phyloP scores from a whole-genome alignment of 139 green algal genomes.

The Coelastrella sp. region DNA sequence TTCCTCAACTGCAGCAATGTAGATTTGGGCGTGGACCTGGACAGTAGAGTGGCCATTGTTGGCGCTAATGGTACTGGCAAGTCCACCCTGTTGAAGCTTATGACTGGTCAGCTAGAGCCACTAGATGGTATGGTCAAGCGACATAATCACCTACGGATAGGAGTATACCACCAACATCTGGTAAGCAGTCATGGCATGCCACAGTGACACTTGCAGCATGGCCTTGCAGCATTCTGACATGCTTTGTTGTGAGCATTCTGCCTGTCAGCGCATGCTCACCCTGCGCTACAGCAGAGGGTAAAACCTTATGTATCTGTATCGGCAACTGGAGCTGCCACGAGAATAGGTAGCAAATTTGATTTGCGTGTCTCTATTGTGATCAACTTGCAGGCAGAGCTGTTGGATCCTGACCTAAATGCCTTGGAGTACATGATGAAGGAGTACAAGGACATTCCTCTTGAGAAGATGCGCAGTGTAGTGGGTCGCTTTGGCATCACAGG shows the following conservation, averaged over 20 bases:
- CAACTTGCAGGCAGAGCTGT: constrained; percentile 73
- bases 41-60: constrained; percentile 93
- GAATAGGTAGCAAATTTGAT: too few species aligned
- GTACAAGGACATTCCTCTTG: constrained; percentile 65
- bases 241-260: too few species aligned
- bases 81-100: constrained; percentile 98
- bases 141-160: constrained; percentile 96
- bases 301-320: too few species aligned
- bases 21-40: constrained; percentile 95
- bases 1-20: constrained; percentile 65
- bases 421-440: constrained; percentile 86
- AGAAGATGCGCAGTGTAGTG: constrained; percentile 81
- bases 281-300: too few species aligned
- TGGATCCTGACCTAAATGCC: constrained; percentile 77
- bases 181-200: too few species aligned
- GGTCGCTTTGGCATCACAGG: constrained; percentile 86
- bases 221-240: too few species aligned
- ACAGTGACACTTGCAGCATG: too few species aligned
- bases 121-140: constrained; percentile 93
- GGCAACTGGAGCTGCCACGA: too few species aligned
- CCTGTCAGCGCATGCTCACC: too few species aligned
- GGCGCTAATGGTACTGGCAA: constrained; percentile 96
- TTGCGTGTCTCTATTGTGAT: too few species aligned
- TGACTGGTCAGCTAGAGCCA: constrained; percentile 91
- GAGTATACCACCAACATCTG: constrained; percentile 83